These are phyloP conservation scores for Plantago coronopus DNA, from an alignment of 305 asterid genomes.

Conservation along the genomic window DNA sequence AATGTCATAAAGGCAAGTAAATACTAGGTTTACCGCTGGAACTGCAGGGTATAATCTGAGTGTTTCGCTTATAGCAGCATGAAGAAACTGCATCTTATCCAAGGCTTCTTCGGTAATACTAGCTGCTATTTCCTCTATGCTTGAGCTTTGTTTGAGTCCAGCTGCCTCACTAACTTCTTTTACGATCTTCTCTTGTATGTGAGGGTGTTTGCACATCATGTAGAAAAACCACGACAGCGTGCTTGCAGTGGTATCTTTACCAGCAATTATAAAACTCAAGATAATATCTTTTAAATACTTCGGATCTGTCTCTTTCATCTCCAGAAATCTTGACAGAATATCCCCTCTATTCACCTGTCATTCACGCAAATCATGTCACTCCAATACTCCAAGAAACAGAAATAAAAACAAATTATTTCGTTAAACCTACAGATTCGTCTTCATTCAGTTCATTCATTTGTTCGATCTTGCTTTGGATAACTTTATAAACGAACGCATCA, in stretches of 20 bases:
- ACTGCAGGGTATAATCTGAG: conserved; percentile 44
- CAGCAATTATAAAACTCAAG: conserved; percentile 75
- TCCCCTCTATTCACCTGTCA: conserved; percentile 37
- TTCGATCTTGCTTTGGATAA: conserved; percentile 44
- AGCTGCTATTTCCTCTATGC: conserved; percentile 21
- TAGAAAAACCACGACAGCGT: conserved; percentile 52
- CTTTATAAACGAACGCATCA: conserved; percentile 46
- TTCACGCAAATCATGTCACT: not conserved
- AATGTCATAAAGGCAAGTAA: no score
- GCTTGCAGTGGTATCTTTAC: conserved; percentile 55
- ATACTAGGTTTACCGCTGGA: conserved; percentile 30
- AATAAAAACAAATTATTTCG: not conserved
- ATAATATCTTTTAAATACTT: conserved; percentile 67
- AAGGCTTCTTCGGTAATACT: conserved; percentile 38
- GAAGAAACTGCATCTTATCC: conserved; percentile 48
- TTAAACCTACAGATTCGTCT: conserved; percentile 17
- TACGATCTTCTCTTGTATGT: conserved; percentile 32
- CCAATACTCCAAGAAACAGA: not conserved
- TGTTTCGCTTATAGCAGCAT: conserved; percentile 43
- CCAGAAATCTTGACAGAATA: conserved; percentile 40
- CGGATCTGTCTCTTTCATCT: conserved; percentile 61
- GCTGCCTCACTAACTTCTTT: conserved; percentile 37
- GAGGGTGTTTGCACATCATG: conserved; percentile 46
- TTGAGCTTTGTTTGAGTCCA: conserved; percentile 9
- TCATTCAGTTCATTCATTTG: conserved; percentile 30